phyloP scores from a whole-genome alignment of 306 rosid species.

The Calophaca sinica region DNA sequence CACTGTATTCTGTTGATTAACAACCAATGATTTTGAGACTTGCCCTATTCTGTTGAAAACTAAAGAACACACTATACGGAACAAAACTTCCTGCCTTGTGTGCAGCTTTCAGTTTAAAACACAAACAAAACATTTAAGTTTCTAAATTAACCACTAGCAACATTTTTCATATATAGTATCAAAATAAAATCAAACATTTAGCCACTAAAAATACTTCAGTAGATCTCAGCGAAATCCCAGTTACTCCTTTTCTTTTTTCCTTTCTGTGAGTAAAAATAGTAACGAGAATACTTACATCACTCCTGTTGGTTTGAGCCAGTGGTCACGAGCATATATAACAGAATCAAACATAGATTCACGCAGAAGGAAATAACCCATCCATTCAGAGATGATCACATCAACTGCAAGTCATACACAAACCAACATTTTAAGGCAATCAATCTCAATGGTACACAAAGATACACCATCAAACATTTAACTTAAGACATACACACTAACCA shows the following conservation, averaged over 20 bases:
- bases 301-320: conserved; percentile 97
- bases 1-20: too few relatives aligned
- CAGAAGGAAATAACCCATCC: conserved; percentile 99
- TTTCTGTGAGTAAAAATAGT: not conserved
- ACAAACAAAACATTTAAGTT: too few relatives aligned
- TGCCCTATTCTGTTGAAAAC: too few relatives aligned
- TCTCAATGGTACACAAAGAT: not conserved
- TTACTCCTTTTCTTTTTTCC: not conserved
- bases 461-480: conserved; percentile 24
- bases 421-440: conserved; percentile 25
- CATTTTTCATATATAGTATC: not conserved
- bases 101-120: too few relatives aligned
- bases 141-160: too few relatives aligned
- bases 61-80: too few relatives aligned
- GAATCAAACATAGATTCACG: conserved; percentile 99
- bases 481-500: not conserved
- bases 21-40: too few relatives aligned
- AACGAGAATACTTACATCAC: conserved; percentile 67
- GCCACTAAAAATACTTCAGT: conserved; percentile 10
- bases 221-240: not conserved
- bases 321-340: conserved; percentile 97
- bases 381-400: conserved; percentile 96
- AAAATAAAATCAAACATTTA: not conserved
- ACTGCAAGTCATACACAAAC: conserved; percentile 58
- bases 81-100: too few relatives aligned